Evolutionary conservation across 345 rosid genomes (phyloP).

Genomic region (Litchi chinensis): DNA sequence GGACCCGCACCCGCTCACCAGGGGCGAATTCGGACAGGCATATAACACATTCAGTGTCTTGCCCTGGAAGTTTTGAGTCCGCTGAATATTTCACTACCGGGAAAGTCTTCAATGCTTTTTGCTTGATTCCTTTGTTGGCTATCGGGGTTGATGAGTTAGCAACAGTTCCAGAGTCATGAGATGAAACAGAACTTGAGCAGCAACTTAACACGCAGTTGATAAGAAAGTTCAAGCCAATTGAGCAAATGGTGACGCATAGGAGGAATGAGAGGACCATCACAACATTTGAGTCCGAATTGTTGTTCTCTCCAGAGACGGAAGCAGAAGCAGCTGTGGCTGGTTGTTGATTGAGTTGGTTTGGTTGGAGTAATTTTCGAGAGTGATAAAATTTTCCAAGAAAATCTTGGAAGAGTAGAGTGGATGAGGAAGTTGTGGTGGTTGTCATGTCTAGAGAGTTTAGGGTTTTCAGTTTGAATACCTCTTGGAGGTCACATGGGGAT

Average conservation of each 20-base stretch:
- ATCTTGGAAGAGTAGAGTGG: slow-evolving; percentile 20
- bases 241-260: slow-evolving; percentile 76
- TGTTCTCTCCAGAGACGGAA: slow-evolving; percentile 25
- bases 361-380: slow-evolving; percentile 41
- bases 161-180: slow-evolving; percentile 10
- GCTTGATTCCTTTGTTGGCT: slow-evolving; percentile 69
- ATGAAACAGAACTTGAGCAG: slow-evolving; percentile 28
- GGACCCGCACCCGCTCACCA: slow-evolving; percentile 34
- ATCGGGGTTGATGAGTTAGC: slow-evolving; percentile 31
- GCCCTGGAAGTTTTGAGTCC: neutral
- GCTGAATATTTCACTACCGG: slow-evolving; percentile 3
- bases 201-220: slow-evolving; percentile 56
- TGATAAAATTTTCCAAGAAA: slow-evolving; percentile 13
- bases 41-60: slow-evolving; percentile 18
- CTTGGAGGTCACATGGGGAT: neutral
- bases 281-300: slow-evolving; percentile 62
- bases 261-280: slow-evolving; percentile 73
- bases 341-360: slow-evolving; percentile 9
- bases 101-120: slow-evolving; percentile 59
- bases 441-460: neutral
- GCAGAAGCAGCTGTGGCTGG: slow-evolving; percentile 41
- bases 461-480: neutral
- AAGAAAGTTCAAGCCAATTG: slow-evolving; percentile 66
- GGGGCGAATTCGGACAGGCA: slow-evolving; percentile 7
- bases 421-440: neutral